Conservation (phyloP, 2,329 filamentous ascomycete species). For the Cercospora nicotianae region DNA sequence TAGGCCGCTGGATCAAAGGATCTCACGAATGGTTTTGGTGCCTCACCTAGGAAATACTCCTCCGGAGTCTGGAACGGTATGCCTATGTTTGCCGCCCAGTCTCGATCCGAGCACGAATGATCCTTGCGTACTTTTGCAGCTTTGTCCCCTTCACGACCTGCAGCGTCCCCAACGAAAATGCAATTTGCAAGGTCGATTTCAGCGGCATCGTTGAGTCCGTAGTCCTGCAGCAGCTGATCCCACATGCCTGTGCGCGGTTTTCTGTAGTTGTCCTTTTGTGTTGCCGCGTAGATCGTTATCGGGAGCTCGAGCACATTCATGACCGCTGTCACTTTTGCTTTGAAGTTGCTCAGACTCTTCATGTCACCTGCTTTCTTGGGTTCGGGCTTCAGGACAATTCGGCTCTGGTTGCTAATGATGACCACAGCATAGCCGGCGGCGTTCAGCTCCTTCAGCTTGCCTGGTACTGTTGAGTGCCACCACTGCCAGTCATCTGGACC, state of each 20-base stretch:
- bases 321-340: conserved; percentile 71
- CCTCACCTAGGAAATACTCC: conserved; percentile 77
- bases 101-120: conserved; percentile 62
- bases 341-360: conserved; percentile 75
- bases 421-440: conserved; percentile 73
- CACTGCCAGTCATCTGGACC: conserved; percentile 85
- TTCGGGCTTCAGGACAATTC: conserved; percentile 69
- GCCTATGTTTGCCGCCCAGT: conserved; percentile 82
- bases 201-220: conserved; percentile 49
- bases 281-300: conserved; percentile 80
- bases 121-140: conserved; percentile 51
- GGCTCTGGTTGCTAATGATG: conserved; percentile 86
- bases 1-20: conserved; percentile 70
- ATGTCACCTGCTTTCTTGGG: conserved; percentile 64
- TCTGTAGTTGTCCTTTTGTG: conserved; percentile 74
- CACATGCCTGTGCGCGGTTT: conserved; percentile 93
- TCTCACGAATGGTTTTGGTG: conserved; percentile 64
- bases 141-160: conserved; percentile 49
- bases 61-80: conserved; percentile 84
- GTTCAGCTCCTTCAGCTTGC: conserved; percentile 65
- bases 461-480: conserved; percentile 76
- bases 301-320: conserved; percentile 73
- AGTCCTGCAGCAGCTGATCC: conserved; percentile 61
- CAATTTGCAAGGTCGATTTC: conserved; percentile 69
- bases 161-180: conserved; percentile 88